Evolutionary conservation across 495 filamentous ascomycete species (phyloP).

Genomic region (Cercophora sp.): DNA sequence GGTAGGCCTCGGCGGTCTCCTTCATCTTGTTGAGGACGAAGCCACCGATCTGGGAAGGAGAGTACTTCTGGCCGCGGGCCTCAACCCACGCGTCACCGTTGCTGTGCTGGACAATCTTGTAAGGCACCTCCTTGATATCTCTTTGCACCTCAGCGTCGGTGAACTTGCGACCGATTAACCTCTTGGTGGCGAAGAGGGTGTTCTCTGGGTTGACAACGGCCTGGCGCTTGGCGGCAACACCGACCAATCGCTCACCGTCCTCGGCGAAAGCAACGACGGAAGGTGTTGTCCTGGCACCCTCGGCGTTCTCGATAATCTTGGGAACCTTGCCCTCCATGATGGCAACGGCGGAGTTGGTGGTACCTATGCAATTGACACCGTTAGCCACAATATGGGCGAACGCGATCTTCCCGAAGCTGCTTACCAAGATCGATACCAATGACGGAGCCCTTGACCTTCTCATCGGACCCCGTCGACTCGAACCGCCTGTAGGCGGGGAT

Average conservation of each 20-base stretch:
- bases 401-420: conserved; percentile 28
- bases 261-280: conserved; percentile 96
- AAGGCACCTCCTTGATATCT: conserved; percentile 96
- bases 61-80: conserved; percentile 95
- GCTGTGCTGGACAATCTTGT: conserved; percentile 97
- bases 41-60: conserved; percentile 95
- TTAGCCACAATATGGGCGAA: conserved; percentile 18
- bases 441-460: conserved; percentile 87
- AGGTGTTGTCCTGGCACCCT: conserved; percentile 88
- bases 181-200: conserved; percentile 98
- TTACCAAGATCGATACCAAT: conserved; percentile 98
- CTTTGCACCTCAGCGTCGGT: conserved; percentile 94
- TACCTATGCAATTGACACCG: conserved; percentile 51
- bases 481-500: conserved; percentile 55
- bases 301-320: conserved; percentile 92
- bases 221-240: conserved; percentile 98
- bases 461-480: conserved; percentile 67
- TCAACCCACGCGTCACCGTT: conserved; percentile 98
- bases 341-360: conserved; percentile 97
- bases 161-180: conserved; percentile 98
- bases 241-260: conserved; percentile 95
- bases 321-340: conserved; percentile 95
- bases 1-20: conserved; percentile 90
- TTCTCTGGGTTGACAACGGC: conserved; percentile 99
- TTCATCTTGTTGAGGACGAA: conserved; percentile 98